Evolutionary conservation across 345 rosid species (phyloP).

Genomic region (Salix koriyanagi): DNA sequence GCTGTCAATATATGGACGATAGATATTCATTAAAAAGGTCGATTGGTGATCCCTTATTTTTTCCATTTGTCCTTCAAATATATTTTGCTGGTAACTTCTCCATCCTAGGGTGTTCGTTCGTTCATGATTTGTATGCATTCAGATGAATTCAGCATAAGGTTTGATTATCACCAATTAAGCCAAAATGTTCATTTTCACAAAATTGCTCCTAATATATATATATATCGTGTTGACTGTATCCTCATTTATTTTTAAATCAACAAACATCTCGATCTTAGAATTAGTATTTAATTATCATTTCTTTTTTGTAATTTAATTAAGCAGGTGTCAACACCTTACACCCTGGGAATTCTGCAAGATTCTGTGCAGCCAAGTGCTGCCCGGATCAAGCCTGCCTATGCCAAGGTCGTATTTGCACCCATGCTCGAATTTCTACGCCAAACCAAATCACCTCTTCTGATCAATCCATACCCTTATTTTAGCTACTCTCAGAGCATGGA

Average conservation of each 20-base stretch:
- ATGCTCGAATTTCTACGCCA: conserved; percentile 60
- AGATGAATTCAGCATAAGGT: neutral
- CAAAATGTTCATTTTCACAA: neutral
- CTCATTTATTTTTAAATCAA: neutral
- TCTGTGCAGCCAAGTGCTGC: conserved; percentile 55
- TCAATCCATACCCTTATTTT: conserved; percentile 85
- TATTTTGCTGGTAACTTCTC: neutral
- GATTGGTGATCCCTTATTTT: neutral
- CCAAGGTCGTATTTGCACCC: conserved; percentile 45
- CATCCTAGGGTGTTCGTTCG: neutral
- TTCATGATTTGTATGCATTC: neutral
- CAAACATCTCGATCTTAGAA: neutral
- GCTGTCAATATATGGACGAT: neutral
- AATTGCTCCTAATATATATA: neutral
- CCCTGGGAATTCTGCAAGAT: conserved; percentile 38
- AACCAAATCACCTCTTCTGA: conserved; percentile 69
- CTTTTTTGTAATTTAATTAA: neutral
- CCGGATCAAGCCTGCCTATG: conserved; percentile 47
- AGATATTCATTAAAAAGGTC: neutral
- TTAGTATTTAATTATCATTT: neutral
- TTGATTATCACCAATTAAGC: neutral
- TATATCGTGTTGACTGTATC: neutral
- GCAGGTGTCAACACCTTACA: conserved; percentile 75
- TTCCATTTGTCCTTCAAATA: neutral
- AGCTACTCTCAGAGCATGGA: conserved; percentile 28